Base-by-base conservation (phyloP, 805 yeast species). In the Kockiozyma suomiensis region DNA sequence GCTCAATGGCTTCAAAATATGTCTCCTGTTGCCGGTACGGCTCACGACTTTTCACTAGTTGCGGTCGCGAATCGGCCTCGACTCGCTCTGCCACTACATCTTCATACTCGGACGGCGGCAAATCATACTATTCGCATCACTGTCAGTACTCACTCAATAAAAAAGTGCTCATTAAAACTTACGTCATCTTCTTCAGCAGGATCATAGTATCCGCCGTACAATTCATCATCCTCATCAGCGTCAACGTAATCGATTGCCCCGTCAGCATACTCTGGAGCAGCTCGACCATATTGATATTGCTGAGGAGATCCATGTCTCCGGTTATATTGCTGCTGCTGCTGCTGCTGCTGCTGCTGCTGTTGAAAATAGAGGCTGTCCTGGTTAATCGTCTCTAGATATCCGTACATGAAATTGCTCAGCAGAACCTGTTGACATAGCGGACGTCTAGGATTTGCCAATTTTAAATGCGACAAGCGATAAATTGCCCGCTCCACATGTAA, bases 401-500 rank as follows among this genome's bases (percentile, higher is more conserved):
- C 93, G 72, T 94, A 94, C 99, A 94, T 94, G 82, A 94, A 94
- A 73, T 94, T 94, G 60, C 97, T 90, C 65, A 94, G 76, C 51
- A 94, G 73, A 1, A 94, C 99, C 72, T 94, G 99, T 72, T 94
- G 97, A 40, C 91, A 81, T 63, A 94, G 76, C 30, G 96, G 94
- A 60, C 98, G 79, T 70, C 90, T 88, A 0, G 98, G 93, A 73
- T 94, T 96, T 26, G 98, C 97, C 65, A 94, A 79, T 73, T 94
- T 94, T 72, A 94, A 77, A 74, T 94, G 99, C 54, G 97, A 88
- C 57, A 94, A 78, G 58, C 99, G 78, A 74, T 94, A 94, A 53
- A 94, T 88, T 0, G 99, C 99, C 42, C 99, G 81, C 74, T 94
- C 99, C 46, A 94, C 96, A 73, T 93, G 97, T 48, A 94, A 85